These are phyloP conservation scores for Tranzscheliella williamsii DNA, from an alignment of 1,284 basidiomycete genomes.

Conservation along the genomic window DNA sequence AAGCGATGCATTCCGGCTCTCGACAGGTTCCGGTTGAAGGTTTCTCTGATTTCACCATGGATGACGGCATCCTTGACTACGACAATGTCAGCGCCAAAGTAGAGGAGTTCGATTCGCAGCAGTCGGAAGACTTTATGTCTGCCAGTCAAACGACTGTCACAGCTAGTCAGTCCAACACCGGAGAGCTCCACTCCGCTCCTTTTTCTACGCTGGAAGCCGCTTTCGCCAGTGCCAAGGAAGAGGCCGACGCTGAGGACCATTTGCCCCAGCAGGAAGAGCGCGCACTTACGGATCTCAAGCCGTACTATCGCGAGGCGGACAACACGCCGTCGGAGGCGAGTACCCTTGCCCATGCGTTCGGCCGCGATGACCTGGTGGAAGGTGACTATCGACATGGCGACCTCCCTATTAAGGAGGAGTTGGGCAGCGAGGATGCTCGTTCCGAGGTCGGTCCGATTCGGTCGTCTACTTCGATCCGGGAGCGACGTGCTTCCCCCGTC, in stretches of 20 bases:
- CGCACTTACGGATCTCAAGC: conserved; percentile 10
- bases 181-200: conserved; percentile 10
- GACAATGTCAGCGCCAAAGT: conserved; percentile 38
- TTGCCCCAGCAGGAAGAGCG: background rate
- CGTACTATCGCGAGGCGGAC: conserved; percentile 23
- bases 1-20: too few species aligned
- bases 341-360: conserved; percentile 27
- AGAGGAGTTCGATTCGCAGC: conserved; percentile 22
- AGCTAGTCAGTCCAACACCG: conserved; percentile 25
- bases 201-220: conserved; percentile 8
- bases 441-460: conserved; percentile 26
- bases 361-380: too few species aligned
- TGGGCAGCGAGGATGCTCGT: conserved; percentile 1
- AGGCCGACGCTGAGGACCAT: conserved; percentile 2
- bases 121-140: conserved; percentile 4
- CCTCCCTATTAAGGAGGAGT: too few species aligned
- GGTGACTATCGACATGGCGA: too few species aligned
- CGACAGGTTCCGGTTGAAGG: too few species aligned
- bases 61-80: too few species aligned
- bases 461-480: conserved; percentile 6
- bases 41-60: too few species aligned
- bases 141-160: conserved; percentile 31
- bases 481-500: conserved; percentile 22
- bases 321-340: conserved; percentile 10
- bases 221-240: conserved; percentile 5